Percentiles rank a stretch among this genome's conserved stretches.
Evolutionary conservation across 2,329 filamentous ascomycete genomes (phyloP).

Genomic region (Aureobasidium sp.): DNA sequence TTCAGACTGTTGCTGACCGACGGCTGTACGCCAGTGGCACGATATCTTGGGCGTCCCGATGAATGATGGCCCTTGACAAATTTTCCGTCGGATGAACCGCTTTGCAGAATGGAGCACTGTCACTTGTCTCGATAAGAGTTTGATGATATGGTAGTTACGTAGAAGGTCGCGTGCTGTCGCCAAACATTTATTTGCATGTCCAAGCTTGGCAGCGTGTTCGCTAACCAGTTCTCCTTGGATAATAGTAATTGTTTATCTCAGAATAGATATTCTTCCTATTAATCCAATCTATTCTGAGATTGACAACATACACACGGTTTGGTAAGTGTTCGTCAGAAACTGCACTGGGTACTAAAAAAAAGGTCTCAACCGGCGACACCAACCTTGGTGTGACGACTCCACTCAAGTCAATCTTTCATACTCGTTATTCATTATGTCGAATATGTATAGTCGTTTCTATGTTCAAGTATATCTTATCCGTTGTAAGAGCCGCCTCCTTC

Average conservation of each 20-base stretch:
- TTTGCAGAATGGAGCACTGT: background rate
- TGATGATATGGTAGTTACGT: background rate
- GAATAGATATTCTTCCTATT: too few relatives aligned
- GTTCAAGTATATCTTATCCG: background rate
- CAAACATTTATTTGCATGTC: background rate
- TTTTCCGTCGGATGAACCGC: background rate
- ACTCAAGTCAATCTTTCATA: background rate
- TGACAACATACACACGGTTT: too few relatives aligned
- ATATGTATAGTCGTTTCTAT: background rate
- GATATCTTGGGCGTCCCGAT: background rate
- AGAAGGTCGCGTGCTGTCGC: background rate
- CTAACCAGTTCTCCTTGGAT: background rate
- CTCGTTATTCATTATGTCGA: background rate
- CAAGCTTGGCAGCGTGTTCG: background rate
- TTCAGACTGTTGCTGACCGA: background rate
- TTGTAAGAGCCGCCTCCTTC: constrained; percentile 34
- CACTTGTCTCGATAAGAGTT: background rate
- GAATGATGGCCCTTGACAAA: background rate
- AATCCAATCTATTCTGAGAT: too few relatives aligned
- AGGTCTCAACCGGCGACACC: background rate
- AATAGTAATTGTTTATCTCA: too few relatives aligned
- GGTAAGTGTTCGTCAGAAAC: too few relatives aligned
- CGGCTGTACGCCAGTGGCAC: background rate
- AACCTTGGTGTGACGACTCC: background rate
- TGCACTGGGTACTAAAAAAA: background rate